Conservation (phyloP, 257 asterid genomes). For the Solanum arcanum region DNA sequence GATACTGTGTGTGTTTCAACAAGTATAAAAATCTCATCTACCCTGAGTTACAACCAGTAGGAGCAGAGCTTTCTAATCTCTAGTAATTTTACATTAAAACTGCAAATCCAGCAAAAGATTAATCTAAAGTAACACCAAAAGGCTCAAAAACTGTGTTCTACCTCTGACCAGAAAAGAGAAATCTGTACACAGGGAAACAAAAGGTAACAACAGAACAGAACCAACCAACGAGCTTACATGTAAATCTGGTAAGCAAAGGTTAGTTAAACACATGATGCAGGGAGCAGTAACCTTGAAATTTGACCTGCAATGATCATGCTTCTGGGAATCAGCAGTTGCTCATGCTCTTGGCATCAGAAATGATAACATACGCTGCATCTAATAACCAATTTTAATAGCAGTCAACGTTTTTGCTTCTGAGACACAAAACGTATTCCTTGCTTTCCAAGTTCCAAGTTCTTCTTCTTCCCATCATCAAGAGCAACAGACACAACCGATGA, state of each 20-base stretch:
- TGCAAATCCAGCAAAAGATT: neutral
- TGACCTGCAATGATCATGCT: neutral
- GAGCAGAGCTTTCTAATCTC: neutral
- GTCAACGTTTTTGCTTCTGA: constrained; percentile 63
- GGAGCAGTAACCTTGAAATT: neutral
- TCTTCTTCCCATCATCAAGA: constrained; percentile 40
- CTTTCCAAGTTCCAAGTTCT: constrained; percentile 79
- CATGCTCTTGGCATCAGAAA: neutral
- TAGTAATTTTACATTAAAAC: neutral
- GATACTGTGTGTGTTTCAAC: no score
- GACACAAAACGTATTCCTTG: constrained; percentile 91
- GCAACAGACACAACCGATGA: constrained; percentile 43
- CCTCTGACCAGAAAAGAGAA: neutral
- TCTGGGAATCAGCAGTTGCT: neutral
- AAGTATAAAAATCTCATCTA: neutral
- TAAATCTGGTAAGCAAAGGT: neutral
- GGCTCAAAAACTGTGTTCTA: neutral
- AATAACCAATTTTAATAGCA: neutral
- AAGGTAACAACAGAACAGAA: neutral
- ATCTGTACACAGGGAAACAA: neutral
- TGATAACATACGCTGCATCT: neutral
- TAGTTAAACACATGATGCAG: constrained; percentile 4
- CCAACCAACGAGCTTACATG: neutral
- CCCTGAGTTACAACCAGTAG: neutral
- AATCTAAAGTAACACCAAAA: neutral